Base-by-base conservation (phyloP, 169 alveolate genomes). In the Ichthyophthirius multifiliis region DNA sequence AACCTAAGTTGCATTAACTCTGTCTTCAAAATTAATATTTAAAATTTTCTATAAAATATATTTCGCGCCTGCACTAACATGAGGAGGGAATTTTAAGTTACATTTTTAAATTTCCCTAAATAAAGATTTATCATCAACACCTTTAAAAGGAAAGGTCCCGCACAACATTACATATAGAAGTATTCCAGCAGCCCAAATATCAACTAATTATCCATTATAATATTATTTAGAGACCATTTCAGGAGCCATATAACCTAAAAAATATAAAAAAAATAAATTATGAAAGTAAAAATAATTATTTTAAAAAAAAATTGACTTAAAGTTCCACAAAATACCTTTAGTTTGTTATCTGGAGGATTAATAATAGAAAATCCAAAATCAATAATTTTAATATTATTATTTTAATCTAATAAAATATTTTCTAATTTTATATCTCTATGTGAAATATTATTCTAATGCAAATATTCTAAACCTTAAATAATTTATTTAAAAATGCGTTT, bases 331-430 rank as follows among this genome's bases (percentile, higher is more conserved):
- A 94, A 94, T 43, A 92, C 83, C 74, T 82, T 88, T 43, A 85
- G 82, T 77, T 89, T 90, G 65, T 89, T 86, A 7, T 87, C 90
- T 47, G 88, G 87, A 4, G 93, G 88, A 23, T 87, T 83, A 63
- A 85, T 73, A 41, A 92, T 92, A 55, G 95, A 83, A 55, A 93
- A 95, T 2, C 98, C 98, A 83, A 95, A 95, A 83, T 95, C 98
- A 18, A 91, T 90, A 6, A 95, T 84, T 83, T 93, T 95, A 1
- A 92, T 88, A 80, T 87, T 85, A 1, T 89, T 90, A 37, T 83
- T 23, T 35, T 77, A 65, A 83, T 93, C 93, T 73, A 93, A 83
- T 35, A 92, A 84, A 34, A 93, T 85, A 74, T 90, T 90, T 80
- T 90, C 95, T 16, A 85, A 81, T 47, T 87, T 87, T 35, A 90